phyloP scores from a whole-genome alignment of 148 eudicot genomes.

The Heliamphora exappendiculata region DNA sequence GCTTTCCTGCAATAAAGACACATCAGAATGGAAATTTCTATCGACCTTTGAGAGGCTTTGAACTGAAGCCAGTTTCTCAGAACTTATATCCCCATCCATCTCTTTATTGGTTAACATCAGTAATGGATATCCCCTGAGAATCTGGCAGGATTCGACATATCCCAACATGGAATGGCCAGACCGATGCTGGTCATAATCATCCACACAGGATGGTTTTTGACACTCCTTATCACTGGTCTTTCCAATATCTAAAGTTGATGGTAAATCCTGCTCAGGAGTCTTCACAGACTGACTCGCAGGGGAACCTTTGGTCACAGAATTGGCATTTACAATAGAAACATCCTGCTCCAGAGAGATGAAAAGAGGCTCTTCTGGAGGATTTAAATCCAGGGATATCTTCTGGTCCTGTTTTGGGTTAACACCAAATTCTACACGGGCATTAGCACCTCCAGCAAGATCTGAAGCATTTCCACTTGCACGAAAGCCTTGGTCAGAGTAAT shows the following conservation, averaged over 20 bases:
- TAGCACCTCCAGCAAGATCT: constrained; percentile 11
- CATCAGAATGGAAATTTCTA: constrained; percentile 19
- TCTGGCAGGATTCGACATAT: constrained; percentile 19
- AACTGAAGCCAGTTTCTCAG: constrained; percentile 14
- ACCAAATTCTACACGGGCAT: constrained; percentile 9
- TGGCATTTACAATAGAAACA: constrained; percentile 4
- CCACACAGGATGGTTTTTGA: constrained; percentile 16
- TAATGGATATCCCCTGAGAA: constrained; percentile 29
- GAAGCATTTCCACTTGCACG: constrained; percentile 2
- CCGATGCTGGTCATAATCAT: constrained; percentile 15
- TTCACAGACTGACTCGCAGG: constrained; percentile 9
- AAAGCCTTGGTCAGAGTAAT: constrained; percentile 2
- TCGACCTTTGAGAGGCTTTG: constrained; percentile 23
- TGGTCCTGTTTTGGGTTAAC: constrained; percentile 8
- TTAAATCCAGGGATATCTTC: constrained; percentile 6
- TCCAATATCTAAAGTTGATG: constrained; percentile 4
- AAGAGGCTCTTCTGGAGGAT: constrained; percentile 11
- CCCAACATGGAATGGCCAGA: constrained; percentile 16
- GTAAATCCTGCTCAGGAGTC: constrained; percentile 1
- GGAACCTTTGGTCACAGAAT: constrained; percentile 10
- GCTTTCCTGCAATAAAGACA: constrained; percentile 15
- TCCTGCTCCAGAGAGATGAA: constrained; percentile 7
- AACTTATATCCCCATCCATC: constrained; percentile 26
- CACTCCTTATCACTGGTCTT: constrained; percentile 18
- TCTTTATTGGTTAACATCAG: constrained; percentile 25